These are phyloP conservation scores for Coemansia erecta DNA, from an alignment of 192 early-diverging fungal species.

Conservation along the genomic window DNA sequence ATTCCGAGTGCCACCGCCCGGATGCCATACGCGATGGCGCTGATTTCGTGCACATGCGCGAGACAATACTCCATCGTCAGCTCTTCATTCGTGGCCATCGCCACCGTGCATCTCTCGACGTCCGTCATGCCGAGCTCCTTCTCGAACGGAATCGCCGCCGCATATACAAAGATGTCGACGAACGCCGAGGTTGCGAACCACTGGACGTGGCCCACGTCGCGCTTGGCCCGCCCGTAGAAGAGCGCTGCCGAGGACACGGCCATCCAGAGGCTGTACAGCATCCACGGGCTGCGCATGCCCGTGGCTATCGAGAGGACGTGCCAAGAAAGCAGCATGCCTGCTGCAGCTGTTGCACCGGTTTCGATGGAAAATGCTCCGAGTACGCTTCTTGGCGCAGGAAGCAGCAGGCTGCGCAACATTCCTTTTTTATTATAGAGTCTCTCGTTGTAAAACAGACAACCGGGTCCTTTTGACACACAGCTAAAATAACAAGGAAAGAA, in stretches of 20 bases:
- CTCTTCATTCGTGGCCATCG: constrained; percentile 28
- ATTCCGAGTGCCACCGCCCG: constrained; percentile 16
- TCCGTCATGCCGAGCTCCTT: constrained; percentile 32
- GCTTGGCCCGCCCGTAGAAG: constrained; percentile 38
- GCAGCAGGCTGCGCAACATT: constrained; percentile 27
- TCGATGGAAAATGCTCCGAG: constrained; percentile 23
- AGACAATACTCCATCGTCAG: constrained; percentile 39
- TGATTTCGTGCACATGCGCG: constrained; percentile 46
- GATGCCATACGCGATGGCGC: constrained; percentile 31
- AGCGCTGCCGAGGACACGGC: constrained; percentile 36
- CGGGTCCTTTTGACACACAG: neutral
- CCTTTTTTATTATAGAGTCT: constrained; percentile 1
- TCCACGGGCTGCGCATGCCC: constrained; percentile 28
- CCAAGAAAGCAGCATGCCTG: constrained; percentile 14
- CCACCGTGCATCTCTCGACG: constrained; percentile 33
- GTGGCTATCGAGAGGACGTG: constrained; percentile 15
- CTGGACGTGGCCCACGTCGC: constrained; percentile 35
- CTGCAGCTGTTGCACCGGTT: constrained; percentile 14
- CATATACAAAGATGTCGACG: constrained; percentile 23
- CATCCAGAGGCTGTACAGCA: constrained; percentile 40
- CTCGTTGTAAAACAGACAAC: neutral
- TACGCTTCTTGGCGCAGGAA: constrained; percentile 16
- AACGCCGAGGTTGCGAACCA: constrained; percentile 44
- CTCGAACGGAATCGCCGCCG: constrained; percentile 14
- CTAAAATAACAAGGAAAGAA: too few species aligned